phyloP scores from a whole-genome alignment of 116 monocot genomes.

The Zostera marina region DNA sequence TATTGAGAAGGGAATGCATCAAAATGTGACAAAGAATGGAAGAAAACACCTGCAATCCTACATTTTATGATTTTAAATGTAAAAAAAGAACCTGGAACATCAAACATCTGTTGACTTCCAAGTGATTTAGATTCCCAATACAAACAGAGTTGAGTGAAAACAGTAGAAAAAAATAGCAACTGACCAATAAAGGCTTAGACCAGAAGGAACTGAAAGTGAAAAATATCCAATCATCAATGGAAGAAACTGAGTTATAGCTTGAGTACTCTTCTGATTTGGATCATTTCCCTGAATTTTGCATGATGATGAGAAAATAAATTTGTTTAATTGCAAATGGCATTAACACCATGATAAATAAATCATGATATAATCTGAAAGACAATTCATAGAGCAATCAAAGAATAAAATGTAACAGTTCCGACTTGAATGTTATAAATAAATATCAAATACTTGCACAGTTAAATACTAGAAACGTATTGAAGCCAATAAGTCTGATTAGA shows the following conservation, averaged over 20 bases:
- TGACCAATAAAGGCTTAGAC: slow-evolving; percentile 85
- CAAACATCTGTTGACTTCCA: background rate
- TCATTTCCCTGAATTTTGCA: slow-evolving; percentile 40
- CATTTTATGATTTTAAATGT: too few relatives aligned
- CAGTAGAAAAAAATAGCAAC: slow-evolving; percentile 5
- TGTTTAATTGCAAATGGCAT: background rate
- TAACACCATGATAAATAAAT: too few relatives aligned
- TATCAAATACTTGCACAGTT: too few relatives aligned
- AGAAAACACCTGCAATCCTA: too few relatives aligned
- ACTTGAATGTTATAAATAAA: too few relatives aligned
- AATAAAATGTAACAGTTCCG: too few relatives aligned
- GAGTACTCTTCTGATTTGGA: slow-evolving; percentile 59
- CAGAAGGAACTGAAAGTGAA: slow-evolving; percentile 89
- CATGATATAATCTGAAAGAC: too few relatives aligned
- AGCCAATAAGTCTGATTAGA: too few relatives aligned
- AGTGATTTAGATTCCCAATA: background rate
- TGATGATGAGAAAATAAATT: background rate
- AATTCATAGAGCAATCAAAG: too few relatives aligned
- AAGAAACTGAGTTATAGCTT: slow-evolving; percentile 64
- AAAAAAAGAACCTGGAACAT: background rate
- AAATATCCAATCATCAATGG: slow-evolving; percentile 92
- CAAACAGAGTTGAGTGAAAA: background rate
- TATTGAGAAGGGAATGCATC: too few relatives aligned
- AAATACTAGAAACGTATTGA: too few relatives aligned
- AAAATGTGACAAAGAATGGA: too few relatives aligned